Evolutionary conservation across 352 stramenopile genomes (phyloP), one percentile per base, ranked within the genome.

Genomic region (Globisporangium polare): DNA sequence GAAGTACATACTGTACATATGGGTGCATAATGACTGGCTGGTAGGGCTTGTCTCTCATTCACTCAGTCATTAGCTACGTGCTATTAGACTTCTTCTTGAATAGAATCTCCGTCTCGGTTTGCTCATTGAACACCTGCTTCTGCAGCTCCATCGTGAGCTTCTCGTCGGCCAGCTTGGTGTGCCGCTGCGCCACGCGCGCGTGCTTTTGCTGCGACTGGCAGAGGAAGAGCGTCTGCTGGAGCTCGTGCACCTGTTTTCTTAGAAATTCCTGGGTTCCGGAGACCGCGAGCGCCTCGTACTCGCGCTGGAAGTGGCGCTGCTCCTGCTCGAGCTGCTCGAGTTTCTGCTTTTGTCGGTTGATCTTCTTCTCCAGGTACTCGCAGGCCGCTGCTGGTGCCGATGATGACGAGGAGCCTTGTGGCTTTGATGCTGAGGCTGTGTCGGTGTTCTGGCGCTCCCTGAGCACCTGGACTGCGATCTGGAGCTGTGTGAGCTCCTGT

Each of bases 211-310:
- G 79, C 13, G 58, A 65, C 31, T 89, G 71, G 55, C 78, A 91
- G 12, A 89, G 53, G 60, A 89, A 91, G 37, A 89, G 66, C 18
- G 88, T 54, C 27, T 88, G 80, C 62, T 89, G 82, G 29, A 91
- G 73, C 63, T 91, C 82, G 24, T 88, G 80, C 3, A 83, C 72
- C 2, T 79, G 76, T 18, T 70, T 72, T 15, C 78, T 68, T n/a
- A 88, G 63, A 39, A 26, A 45, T n/a, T 91, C 76, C 47, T 88
- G 66, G n/a, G 75, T 62, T 10, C 73, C 74, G n/a, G 59, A 60
- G 17, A 66, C 54, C 4, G 82, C 52, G 24, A 89, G 67, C 17
- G 43, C 42, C 20, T 88, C 71, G 63, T 78, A 87, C 37, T 84
- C 66, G 6, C 42, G 53, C 12, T 71, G 65, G 58, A 63, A 71